Conservation (phyloP, 495 filamentous ascomycete genomes). For the Hyphodiscus hymeniophilus region DNA sequence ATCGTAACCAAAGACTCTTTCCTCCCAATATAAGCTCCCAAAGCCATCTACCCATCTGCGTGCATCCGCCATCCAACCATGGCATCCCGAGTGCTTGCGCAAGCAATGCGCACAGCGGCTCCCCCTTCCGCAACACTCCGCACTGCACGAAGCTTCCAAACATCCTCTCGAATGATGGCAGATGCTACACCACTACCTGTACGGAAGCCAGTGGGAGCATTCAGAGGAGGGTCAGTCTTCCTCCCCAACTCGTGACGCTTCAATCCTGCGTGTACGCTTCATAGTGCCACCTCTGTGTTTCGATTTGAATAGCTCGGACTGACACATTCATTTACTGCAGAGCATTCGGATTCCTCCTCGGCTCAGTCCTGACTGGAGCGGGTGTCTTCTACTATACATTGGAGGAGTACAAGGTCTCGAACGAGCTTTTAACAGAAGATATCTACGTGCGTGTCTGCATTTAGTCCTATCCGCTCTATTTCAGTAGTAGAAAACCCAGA, state of each 20-base stretch:
- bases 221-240: conserved; percentile 79
- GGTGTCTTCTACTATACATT: conserved; percentile 86
- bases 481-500: background rate
- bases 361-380: conserved; percentile 67
- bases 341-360: conserved; percentile 88
- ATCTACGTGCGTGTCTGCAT: conserved; percentile 68
- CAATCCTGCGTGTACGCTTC: too few species aligned
- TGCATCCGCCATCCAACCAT: conserved; percentile 23
- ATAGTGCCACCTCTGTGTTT: too few species aligned
- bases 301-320: too few species aligned
- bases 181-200: conserved; percentile 45
- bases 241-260: background rate
- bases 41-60: background rate
- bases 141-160: conserved; percentile 30
- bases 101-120: conserved; percentile 26
- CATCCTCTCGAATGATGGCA: conserved; percentile 35
- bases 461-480: conserved; percentile 7
- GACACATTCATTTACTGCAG: conserved; percentile 38
- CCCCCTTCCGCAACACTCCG: conserved; percentile 20
- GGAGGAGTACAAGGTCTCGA: conserved; percentile 86
- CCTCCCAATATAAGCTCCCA: conserved; percentile 1
- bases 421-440: conserved; percentile 90
- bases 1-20: background rate
- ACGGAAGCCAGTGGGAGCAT: conserved; percentile 80
- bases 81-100: conserved; percentile 38